These are phyloP conservation scores for Lolium multiflorum DNA, from an alignment of 176 grass and related monocot species.

Conservation along the genomic window DNA sequence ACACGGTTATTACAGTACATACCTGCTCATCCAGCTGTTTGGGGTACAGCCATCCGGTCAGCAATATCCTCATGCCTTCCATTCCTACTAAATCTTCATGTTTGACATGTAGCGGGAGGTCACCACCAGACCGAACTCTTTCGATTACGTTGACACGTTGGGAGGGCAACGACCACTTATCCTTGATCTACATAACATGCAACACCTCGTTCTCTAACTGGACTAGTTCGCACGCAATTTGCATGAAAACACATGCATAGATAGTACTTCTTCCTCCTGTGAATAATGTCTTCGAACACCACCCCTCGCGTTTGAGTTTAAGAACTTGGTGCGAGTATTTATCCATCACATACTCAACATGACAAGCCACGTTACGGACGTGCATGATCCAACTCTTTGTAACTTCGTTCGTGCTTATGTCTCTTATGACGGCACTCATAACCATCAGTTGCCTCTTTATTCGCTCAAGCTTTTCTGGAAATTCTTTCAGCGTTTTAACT, in stretches of 20 bases:
- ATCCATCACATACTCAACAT: conserved; percentile 25
- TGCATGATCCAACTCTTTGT: conserved; percentile 8
- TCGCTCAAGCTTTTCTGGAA: not conserved
- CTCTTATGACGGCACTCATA: not conserved
- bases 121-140: not conserved
- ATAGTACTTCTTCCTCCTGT: not conserved
- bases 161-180: not conserved
- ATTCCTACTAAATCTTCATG: not conserved
- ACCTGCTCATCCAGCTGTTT: not conserved
- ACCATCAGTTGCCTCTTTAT: not conserved
- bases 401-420: not conserved
- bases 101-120: not conserved
- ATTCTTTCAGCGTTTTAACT: not conserved
- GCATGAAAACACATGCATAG: not conserved
- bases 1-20: not conserved
- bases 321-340: not conserved
- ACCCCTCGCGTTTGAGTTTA: not conserved
- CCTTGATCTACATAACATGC: not conserved
- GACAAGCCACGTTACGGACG: not conserved
- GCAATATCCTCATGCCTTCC: not conserved
- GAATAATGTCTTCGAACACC: not conserved
- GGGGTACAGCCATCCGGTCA: not conserved
- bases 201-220: not conserved
- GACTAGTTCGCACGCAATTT: not conserved
- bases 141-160: not conserved